These are phyloP conservation scores for Ganoderma leucocontextum DNA, from an alignment of 1,284 basidiomycete species.

Conservation along the genomic window DNA sequence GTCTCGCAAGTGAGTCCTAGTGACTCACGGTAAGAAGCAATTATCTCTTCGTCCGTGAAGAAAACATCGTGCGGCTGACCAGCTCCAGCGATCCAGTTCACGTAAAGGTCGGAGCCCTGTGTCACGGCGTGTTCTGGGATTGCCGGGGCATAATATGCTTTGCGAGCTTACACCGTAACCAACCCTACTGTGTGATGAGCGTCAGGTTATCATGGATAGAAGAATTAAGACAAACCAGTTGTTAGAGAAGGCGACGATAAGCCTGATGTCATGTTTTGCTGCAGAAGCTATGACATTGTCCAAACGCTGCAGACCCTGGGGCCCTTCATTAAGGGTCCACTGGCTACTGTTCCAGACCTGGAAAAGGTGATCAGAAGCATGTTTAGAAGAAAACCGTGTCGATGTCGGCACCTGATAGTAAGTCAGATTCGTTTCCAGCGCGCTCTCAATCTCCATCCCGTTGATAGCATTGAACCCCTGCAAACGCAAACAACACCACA, in stretches of 20 bases:
- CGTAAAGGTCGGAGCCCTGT: constrained; percentile 55
- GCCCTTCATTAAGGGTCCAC: constrained; percentile 63
- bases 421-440: constrained; percentile 54
- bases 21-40: constrained; percentile 57
- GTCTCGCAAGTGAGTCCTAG: neutral
- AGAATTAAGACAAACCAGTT: constrained; percentile 58
- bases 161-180: constrained; percentile 43
- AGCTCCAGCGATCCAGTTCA: constrained; percentile 58
- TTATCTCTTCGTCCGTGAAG: constrained; percentile 56
- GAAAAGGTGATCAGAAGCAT: neutral
- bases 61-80: constrained; percentile 59
- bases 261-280: constrained; percentile 63
- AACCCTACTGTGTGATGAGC: constrained; percentile 35
- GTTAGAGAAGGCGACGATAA: constrained; percentile 73
- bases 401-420: constrained; percentile 53
- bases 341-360: constrained; percentile 59
- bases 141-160: neutral
- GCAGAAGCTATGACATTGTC: constrained; percentile 70
- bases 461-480: constrained; percentile 61
- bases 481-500: neutral
- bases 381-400: neutral
- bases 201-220: neutral
- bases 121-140: neutral
- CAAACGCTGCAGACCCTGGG: constrained; percentile 73
- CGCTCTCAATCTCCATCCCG: constrained; percentile 65